Evolutionary conservation across 345 rosid genomes (phyloP), one percentile per base, ranked within the genome.

Genomic region (Geranium rotundifolium): DNA sequence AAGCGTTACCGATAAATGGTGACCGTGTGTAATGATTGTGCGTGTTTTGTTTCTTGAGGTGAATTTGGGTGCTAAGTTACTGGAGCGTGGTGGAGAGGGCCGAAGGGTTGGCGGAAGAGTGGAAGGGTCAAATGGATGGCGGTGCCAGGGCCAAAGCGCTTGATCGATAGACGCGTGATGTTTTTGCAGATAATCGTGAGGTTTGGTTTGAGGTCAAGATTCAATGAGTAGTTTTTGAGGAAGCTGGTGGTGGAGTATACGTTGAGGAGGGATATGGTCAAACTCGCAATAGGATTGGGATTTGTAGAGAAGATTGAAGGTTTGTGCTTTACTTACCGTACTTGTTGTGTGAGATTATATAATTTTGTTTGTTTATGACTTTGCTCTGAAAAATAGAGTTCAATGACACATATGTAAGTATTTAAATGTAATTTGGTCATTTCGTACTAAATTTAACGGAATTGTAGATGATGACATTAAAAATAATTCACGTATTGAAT

Each of bases 121-220:
- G 88, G 85, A 84, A 69, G 67, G 69, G 61, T 34, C 72, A 71
- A 29, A 49, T 61, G 55, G 79, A 30, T 0, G 46, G 56, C 5
- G 80, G 58, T 20, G 71, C 58, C 13, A 72, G 70, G 5, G 63
- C 54, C 16, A 83, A 76, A 50, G 65, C 67, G 63, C 71, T 49
- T 78, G 85, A n/a, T 76, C 88, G 0, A 78, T 82, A 0, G 88
- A 84, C 72, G 88, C 84, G 0, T 81, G 1, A 77, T 79, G 85
- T 75, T 79, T 64, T 71, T 84, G 73, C 82, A 79, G 30, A 74
- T 81, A 70, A 81, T 79, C 61, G 67, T 75, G 46, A 77, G 78
- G 20, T 81, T 81, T 18, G 72, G 82, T 27, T 73, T 84, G 76
- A 71, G 57, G 63, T 63, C 67, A 8, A 75, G 59, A 69, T 75